Evolutionary conservation across 2,329 filamentous ascomycete genomes (phyloP).

Genomic region (Calonectria pseudoturangicola): DNA sequence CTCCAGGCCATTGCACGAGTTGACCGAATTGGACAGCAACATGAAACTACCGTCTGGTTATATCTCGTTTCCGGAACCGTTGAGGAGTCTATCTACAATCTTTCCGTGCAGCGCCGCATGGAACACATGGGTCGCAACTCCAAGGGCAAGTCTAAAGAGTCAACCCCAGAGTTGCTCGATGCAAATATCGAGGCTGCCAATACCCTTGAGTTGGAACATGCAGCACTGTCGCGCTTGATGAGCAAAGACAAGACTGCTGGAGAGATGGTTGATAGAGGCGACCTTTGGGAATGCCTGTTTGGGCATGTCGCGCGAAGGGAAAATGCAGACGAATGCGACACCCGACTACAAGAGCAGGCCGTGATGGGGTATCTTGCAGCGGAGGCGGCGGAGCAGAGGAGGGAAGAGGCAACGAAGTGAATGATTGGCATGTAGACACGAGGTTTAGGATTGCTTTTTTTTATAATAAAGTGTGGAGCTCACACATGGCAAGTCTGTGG

Average conservation of each 20-base stretch:
- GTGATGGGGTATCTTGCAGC: conserved; percentile 66
- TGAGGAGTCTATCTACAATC: conserved; percentile 92
- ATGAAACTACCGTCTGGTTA: conserved; percentile 94
- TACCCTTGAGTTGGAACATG: conserved; percentile 86
- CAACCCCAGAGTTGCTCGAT: conserved; percentile 71
- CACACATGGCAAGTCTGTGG: neutral
- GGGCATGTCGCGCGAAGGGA: conserved; percentile 69
- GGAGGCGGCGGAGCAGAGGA: conserved; percentile 65
- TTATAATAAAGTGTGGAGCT: neutral
- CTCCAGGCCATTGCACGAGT: conserved; percentile 96
- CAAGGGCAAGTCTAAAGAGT: conserved; percentile 64
- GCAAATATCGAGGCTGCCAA: conserved; percentile 87
- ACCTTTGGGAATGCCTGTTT: conserved; percentile 94
- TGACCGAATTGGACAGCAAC: conserved; percentile 92
- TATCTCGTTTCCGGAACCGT: conserved; percentile 94
- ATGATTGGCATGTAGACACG: neutral
- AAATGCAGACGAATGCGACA: conserved; percentile 51
- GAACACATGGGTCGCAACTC: conserved; percentile 78
- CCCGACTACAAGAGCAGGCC: conserved; percentile 57
- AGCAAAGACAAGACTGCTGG: conserved; percentile 82
- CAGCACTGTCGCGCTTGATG: conserved; percentile 81
- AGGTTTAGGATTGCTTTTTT: neutral
- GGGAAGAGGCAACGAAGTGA: conserved; percentile 31
- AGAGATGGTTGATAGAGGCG: conserved; percentile 85
- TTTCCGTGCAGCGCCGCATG: conserved; percentile 86